Evolutionary conservation across 495 filamentous ascomycete genomes (phyloP).

Genomic region (Penicillium lividum): DNA sequence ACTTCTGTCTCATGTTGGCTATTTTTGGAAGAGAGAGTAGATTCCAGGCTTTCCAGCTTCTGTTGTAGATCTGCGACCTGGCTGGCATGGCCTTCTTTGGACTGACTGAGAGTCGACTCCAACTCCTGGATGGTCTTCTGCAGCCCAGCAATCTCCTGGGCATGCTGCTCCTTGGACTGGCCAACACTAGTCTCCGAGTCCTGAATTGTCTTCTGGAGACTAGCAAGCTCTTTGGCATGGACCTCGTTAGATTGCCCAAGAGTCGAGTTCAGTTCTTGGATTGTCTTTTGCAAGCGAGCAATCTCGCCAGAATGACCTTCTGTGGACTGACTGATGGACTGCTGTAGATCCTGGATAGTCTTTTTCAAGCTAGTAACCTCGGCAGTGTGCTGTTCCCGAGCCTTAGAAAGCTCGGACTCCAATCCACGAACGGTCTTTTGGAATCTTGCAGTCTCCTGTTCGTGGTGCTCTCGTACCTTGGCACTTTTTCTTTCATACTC

Average conservation of each 20-base stretch:
- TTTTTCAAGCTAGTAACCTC: conserved; percentile 30
- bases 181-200: conserved; percentile 58
- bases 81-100: conserved; percentile 1
- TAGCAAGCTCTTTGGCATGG: conserved; percentile 62
- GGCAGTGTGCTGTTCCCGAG: conserved; percentile 50
- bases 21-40: conserved; percentile 54
- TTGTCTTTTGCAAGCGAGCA: conserved; percentile 55
- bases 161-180: conserved; percentile 53
- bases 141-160: conserved; percentile 59
- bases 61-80: conserved; percentile 11
- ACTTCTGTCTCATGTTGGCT: conserved; percentile 57
- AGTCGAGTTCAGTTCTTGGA: conserved; percentile 56
- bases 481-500: conserved; percentile 49
- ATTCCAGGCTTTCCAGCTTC: conserved; percentile 30
- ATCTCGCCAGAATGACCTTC: conserved; percentile 61
- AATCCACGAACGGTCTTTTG: conserved; percentile 58
- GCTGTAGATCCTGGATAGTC: conserved; percentile 56
- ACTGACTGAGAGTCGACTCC: conserved; percentile 24
- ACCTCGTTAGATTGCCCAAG: conserved; percentile 54
- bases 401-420: conserved; percentile 61
- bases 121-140: conserved; percentile 20
- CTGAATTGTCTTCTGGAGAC: conserved; percentile 55
- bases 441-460: conserved; percentile 64
- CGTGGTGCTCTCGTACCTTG: conserved; percentile 52
- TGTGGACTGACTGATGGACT: conserved; percentile 54